These are phyloP conservation scores for Backusella parvicylindrica DNA, from an alignment of 192 early-diverging fungal species.

Conservation along the genomic window DNA sequence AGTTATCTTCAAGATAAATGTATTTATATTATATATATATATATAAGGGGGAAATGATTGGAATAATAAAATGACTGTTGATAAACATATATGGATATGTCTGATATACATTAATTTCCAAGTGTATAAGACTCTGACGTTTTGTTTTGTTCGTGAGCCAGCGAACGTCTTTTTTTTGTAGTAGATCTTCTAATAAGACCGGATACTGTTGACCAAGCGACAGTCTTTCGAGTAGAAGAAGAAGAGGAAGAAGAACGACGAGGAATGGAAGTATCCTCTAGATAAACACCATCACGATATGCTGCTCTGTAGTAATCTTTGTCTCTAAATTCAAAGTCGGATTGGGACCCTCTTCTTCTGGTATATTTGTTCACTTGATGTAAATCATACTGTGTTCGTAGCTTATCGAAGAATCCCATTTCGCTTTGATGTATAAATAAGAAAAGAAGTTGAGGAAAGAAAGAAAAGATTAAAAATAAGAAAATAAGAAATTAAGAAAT, in stretches of 20 bases:
- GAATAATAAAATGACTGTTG: not conserved
- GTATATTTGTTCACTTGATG: conserved; percentile 20
- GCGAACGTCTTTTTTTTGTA: not conserved
- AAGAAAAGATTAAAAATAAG: not conserved
- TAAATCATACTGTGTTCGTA: conserved; percentile 19
- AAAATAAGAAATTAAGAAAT: not conserved
- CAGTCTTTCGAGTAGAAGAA: not conserved
- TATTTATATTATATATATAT: not conserved
- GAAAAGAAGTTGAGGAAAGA: conserved; percentile 8
- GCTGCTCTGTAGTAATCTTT: conserved; percentile 12
- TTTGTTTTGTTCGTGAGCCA: conserved; percentile 6
- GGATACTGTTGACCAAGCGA: not conserved
- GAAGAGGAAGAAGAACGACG: conserved; percentile 6
- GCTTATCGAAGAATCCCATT: conserved; percentile 30
- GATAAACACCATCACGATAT: conserved; percentile 18
- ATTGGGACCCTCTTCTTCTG: conserved; percentile 12
- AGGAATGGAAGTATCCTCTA: not conserved
- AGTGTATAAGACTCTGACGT: conserved; percentile 5
- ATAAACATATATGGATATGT: not conserved
- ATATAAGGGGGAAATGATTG: not conserved
- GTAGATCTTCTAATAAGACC: not conserved
- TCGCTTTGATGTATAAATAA: not conserved
- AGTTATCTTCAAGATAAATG: not conserved
- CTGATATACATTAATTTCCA: not conserved
- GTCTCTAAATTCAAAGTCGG: conserved; percentile 11